Evolutionary conservation across 1,139 yeast species (phyloP).

Genomic region (Saccharomyces hybrid): DNA sequence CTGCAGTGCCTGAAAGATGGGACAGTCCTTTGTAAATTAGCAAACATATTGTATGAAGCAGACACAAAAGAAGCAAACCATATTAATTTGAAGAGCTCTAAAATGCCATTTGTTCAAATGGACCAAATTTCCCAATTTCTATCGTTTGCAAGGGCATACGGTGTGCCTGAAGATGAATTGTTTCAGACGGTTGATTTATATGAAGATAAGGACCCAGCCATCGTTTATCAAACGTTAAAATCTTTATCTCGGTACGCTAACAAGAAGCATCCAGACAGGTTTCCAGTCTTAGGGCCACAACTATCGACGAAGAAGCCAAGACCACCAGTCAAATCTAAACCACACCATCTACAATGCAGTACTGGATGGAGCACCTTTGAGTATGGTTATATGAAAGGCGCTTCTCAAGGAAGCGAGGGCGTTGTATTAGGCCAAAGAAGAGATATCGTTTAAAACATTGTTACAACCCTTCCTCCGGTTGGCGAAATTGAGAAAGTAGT

Average conservation of each 20-base stretch:
- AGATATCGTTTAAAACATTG: conserved; percentile 31
- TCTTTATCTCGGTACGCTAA: conserved; percentile 62
- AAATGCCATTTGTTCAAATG: conserved; percentile 82
- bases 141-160: conserved; percentile 49
- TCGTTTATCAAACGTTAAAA: conserved; percentile 64
- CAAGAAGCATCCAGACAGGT: conserved; percentile 37
- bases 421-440: conserved; percentile 46
- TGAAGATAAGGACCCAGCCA: conserved; percentile 70
- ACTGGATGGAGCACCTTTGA: conserved; percentile 51
- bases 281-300: conserved; percentile 47
- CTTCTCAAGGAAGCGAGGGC: conserved; percentile 44
- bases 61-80: conserved; percentile 32
- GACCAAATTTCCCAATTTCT: conserved; percentile 75
- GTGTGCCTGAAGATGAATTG: conserved; percentile 76
- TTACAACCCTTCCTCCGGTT: background rate
- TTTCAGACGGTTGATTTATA: conserved; percentile 77
- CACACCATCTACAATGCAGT: conserved; percentile 29
- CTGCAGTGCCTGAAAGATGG: conserved; percentile 60
- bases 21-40: conserved; percentile 45
- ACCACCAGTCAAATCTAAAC: conserved; percentile 33
- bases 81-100: conserved; percentile 52
- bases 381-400: conserved; percentile 52
- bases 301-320: conserved; percentile 33
- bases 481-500: background rate
- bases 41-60: conserved; percentile 33